Conservation (phyloP, 805 yeast genomes). For the Myxozyma sirexii region DNA sequence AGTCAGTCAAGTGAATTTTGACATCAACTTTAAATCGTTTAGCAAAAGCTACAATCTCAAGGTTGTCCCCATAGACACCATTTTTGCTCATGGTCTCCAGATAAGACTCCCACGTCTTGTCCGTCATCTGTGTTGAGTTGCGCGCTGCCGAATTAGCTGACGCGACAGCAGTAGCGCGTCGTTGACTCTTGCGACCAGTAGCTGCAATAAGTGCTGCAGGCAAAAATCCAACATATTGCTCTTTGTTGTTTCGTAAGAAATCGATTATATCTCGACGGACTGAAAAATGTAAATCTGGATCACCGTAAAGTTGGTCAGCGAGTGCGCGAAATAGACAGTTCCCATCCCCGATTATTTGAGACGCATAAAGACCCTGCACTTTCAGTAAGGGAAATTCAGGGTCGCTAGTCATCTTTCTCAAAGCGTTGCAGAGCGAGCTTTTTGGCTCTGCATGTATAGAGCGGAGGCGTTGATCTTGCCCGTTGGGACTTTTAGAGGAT, state of each 20-base stretch:
- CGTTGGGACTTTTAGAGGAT: background rate
- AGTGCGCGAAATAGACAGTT: conserved; percentile 49
- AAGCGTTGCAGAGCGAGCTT: background rate
- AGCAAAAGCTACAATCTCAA: conserved; percentile 49
- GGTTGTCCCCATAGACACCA: conserved; percentile 48
- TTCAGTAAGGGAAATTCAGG: conserved; percentile 45
- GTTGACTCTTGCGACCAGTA: conserved; percentile 22
- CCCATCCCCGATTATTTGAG: conserved; percentile 47
- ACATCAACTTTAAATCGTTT: conserved; percentile 41
- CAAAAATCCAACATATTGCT: conserved; percentile 36
- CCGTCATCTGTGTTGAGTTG: background rate
- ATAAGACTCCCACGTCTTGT: conserved; percentile 44
- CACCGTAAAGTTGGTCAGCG: conserved; percentile 47
- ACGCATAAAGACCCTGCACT: conserved; percentile 43
- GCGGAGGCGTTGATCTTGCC: background rate
- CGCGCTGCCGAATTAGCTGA: conserved; percentile 10
- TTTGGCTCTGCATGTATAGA: background rate
- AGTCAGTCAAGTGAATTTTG: conserved; percentile 46
- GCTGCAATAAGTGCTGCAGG: conserved; percentile 18
- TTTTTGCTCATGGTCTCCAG: conserved; percentile 43
- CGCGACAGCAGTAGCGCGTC: conserved; percentile 19
- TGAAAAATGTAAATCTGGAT: conserved; percentile 40
- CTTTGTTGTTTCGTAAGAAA: conserved; percentile 41
- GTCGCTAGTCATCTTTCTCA: conserved; percentile 1
- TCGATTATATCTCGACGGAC: conserved; percentile 42